Evolutionary conservation across 1,284 basidiomycete species (phyloP), one percentile per base, ranked within the genome.

Genomic region (Leccinum pachyderme): DNA sequence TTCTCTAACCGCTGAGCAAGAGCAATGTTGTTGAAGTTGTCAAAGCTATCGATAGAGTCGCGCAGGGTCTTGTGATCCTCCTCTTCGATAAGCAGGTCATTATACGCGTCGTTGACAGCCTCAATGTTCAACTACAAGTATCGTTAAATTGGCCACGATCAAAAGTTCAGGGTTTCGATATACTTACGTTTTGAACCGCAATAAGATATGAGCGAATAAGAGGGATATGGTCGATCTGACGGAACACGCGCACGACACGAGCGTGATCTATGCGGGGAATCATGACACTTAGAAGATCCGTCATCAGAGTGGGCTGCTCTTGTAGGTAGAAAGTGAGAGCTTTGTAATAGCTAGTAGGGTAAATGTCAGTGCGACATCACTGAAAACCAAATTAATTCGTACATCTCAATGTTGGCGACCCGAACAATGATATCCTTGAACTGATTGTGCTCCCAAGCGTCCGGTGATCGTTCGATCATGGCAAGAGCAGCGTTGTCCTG

Each of bases 361-460:
- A 7, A 35, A 28, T 3, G 50, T 52, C 15, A 54, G 58, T 29
- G 8, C 52, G 15, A 22, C 22, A 8, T 18, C 45, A 11, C 31
- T 47, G 8, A 29, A 44, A 41, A 7, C 5, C 39, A 22, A 31
- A 46, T 6, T 35, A 44, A 25, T 27, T 61, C 83, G 58, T 69
- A 95, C 86, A 99, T 98, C 77, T 99, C 97, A 60, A 98, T 86
- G 70, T 99, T 99, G 47, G 97, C 96, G 22, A 93, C 95, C 66
- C 95, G 91, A 64, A 95, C 91, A 55, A 95, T 83, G 52, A 94
- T 86, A 64, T 97, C 95, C 79, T 97, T 97, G 87, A 99, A 99
- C 73, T 98, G 95, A 68, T 94, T 96, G 77, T 99, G 96, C 60
- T 99, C 95, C 95, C 95, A 99, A 53, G 95, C 94, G 73, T 98